A percentile compares a stretch with the other conserved stretches of the same genome.
Conservation (phyloP, 2,329 filamentous ascomycete genomes). For the Penicillium sp. region DNA sequence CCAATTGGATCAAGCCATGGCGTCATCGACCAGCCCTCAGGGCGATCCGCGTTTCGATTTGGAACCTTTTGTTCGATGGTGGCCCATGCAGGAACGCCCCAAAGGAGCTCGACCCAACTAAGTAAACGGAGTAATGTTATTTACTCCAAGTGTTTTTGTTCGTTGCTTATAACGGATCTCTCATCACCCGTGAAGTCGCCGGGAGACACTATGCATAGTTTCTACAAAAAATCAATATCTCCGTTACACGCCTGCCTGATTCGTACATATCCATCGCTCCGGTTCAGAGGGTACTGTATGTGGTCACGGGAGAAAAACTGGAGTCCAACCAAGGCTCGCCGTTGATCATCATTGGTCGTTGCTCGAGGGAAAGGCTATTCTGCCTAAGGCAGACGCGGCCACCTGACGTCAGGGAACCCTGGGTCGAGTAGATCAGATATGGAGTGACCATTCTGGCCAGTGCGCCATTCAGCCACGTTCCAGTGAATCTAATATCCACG, state of each 20-base stretch:
- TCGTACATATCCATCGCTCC: neutral
- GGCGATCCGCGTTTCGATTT: slow-evolving; percentile 19
- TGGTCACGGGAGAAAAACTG: neutral
- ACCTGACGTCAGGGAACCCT: slow-evolving; percentile 21
- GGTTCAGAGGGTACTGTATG: neutral
- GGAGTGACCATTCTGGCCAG: neutral
- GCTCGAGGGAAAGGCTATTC: neutral
- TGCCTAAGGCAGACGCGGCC: slow-evolving; percentile 8
- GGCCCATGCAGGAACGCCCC: slow-evolving; percentile 2
- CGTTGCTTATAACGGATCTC: no score
- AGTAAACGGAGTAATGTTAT: no score
- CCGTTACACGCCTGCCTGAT: neutral
- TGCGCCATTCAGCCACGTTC: neutral
- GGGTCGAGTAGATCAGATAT: neutral
- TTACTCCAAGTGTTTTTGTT: no score
- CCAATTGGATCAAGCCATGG: slow-evolving; percentile 13
- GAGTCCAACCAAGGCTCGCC: neutral
- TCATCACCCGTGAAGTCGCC: no score
- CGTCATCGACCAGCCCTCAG: slow-evolving; percentile 18
- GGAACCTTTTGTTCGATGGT: neutral
- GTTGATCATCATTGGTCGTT: neutral
- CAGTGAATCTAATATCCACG: neutral
- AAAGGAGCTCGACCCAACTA: no score
- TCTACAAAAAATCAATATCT: no score
- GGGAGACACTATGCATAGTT: no score